Conservation (phyloP, 805 yeast genomes). For the Candida coquimbonensis region DNA sequence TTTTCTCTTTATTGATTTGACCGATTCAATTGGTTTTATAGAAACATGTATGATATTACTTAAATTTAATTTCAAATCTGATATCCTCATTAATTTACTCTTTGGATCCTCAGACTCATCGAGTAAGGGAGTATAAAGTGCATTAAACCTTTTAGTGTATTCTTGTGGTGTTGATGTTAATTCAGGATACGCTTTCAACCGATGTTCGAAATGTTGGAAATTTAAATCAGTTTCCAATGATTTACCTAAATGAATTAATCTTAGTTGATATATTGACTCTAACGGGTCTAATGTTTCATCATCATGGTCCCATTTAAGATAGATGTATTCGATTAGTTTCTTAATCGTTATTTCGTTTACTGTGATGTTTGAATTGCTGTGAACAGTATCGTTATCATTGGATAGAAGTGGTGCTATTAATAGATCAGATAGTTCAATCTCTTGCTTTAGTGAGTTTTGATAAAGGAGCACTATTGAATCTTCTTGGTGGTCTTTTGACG, state of each 20-base stretch:
- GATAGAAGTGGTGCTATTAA: too few species aligned
- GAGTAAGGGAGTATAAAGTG: neutral
- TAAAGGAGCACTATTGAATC: too few species aligned
- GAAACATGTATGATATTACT: slow-evolving; percentile 26
- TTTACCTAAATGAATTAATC: slow-evolving; percentile 27
- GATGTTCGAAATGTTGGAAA: slow-evolving; percentile 1
- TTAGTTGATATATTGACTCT: slow-evolving; percentile 8
- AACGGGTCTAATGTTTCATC: neutral
- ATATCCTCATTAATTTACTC: neutral
- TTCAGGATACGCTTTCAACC: neutral
- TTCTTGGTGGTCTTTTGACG: too few species aligned
- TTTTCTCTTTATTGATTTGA: neutral
- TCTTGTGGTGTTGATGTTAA: too few species aligned
- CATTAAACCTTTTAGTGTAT: neutral
- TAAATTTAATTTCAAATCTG: slow-evolving; percentile 13
- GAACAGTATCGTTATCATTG: too few species aligned
- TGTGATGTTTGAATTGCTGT: too few species aligned
- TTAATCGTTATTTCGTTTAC: neutral
- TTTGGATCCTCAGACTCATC: neutral
- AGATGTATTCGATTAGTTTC: slow-evolving; percentile 1
- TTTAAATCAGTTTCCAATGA: slow-evolving; percentile 14
- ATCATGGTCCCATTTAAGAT: slow-evolving; percentile 1
- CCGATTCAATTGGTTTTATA: slow-evolving; percentile 20
- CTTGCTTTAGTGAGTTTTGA: too few species aligned
- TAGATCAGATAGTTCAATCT: too few species aligned